Base-by-base conservation (phyloP, 345 rosid genomes). In the Eucalyptus pauciflora region DNA sequence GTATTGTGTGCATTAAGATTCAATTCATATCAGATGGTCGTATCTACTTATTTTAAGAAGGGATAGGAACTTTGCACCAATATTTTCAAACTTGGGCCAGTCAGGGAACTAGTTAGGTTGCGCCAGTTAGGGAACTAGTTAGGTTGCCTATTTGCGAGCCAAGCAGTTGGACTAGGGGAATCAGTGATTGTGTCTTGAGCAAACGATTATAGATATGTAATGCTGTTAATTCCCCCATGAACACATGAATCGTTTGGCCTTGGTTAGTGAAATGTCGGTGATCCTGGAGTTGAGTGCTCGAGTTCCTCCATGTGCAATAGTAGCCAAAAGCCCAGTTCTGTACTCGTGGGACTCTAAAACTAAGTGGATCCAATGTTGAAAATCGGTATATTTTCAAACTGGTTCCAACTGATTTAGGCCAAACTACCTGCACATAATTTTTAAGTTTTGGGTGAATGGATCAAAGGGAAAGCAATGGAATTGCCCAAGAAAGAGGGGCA, bases 51-150 rank as follows among this genome's bases (percentile, higher is more conserved):
- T 60, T 60, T 25, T 60, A 60, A 60, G n/a, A 11, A 25, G n/a
- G 31, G 67, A 60, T 60, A 5, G n/a, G n/a, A 60, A 4, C 4
- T 60, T 60, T 0, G 67, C n/a, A 60, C 67, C n/a, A 12, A 25
- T 10, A 0, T 12, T 60, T 60, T 60, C 15, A 5, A 60, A 60
- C 31, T 27, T 0, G 1, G 7, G 67, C 67, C 0, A 3, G 14
- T 60, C 7, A 25, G 4, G 6, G 31, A 60, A 25, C 11, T 3
- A 25, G 2, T 60, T 25, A 5, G n/a, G 15, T 11, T 60, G 67
- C 14, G 67, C 67, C 0, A 3, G 14, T 60, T 4, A 25, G 4
- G 6, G 31, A 60, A 25, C 11, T 3, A 25, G 2, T 60, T 25
- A 5, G n/a, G 15, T 11, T 60, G 67, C 14, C 67, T 2, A 6